These are phyloP conservation scores for Colletotrichum sublineola DNA, from an alignment of 2,329 filamentous ascomycete genomes.

Conservation along the genomic window DNA sequence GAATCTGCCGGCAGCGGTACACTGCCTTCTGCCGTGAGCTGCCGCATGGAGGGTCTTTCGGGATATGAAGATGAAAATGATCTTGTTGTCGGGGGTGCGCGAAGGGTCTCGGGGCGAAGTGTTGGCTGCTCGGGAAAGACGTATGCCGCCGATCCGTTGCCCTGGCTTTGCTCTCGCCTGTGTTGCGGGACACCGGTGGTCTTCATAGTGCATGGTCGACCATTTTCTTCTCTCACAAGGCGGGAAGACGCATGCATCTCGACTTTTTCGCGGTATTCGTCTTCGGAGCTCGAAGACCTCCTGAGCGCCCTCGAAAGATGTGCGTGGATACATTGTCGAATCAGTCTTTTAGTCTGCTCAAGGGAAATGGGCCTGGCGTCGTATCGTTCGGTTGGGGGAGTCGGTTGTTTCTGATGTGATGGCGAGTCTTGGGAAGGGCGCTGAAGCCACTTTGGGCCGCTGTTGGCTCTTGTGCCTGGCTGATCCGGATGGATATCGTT, in stretches of 20 bases:
- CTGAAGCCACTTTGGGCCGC: slow-evolving; percentile 41
- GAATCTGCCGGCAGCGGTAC: slow-evolving; percentile 31
- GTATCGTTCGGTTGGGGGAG: slow-evolving; percentile 32
- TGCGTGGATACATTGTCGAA: slow-evolving; percentile 55
- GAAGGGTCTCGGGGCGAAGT: slow-evolving; percentile 51
- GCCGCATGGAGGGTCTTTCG: slow-evolving; percentile 51
- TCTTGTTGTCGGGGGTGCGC: slow-evolving; percentile 46
- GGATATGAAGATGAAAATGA: slow-evolving; percentile 63
- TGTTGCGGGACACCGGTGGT: slow-evolving; percentile 8
- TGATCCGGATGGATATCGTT: slow-evolving; percentile 72
- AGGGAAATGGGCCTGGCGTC: slow-evolving; percentile 62
- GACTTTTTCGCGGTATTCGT: slow-evolving; percentile 27
- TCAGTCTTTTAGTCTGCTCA: slow-evolving; percentile 69
- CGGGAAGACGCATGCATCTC: slow-evolving; percentile 3
- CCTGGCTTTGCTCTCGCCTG: slow-evolving; percentile 33
- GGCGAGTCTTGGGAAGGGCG: slow-evolving; percentile 34
- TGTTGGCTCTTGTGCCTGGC: slow-evolving; percentile 23
- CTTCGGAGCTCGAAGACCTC: slow-evolving; percentile 41
- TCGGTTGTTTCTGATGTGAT: slow-evolving; percentile 32
- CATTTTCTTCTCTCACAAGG: neutral
- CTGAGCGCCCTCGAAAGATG: slow-evolving; percentile 52
- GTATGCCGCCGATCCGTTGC: slow-evolving; percentile 36
- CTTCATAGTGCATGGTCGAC: slow-evolving; percentile 19
- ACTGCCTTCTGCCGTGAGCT: slow-evolving; percentile 38
- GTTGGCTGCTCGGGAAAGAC: slow-evolving; percentile 56